Percentiles rank a stretch among this genome's conserved stretches.
Evolutionary conservation across 2,329 filamentous ascomycete species (phyloP).

Genomic region (Xylaria sp.): DNA sequence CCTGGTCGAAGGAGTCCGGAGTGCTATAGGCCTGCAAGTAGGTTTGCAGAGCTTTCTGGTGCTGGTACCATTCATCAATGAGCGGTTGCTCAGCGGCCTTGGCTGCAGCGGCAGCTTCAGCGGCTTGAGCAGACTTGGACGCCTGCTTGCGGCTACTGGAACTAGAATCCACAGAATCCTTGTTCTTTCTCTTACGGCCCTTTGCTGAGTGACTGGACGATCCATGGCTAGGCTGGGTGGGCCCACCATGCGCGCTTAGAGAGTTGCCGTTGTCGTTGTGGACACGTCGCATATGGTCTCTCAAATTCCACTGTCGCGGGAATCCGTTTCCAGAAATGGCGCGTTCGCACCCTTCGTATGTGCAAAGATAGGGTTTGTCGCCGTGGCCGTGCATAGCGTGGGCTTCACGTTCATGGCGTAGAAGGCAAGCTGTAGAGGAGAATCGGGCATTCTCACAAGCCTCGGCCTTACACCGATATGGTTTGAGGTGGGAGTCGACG

Average conservation of each 20-base stretch:
- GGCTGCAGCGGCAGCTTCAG: slow-evolving; percentile 43
- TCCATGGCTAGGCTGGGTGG: slow-evolving; percentile 48
- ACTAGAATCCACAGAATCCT: slow-evolving; percentile 51
- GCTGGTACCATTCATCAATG: slow-evolving; percentile 63
- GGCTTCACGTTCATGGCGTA: slow-evolving; percentile 93
- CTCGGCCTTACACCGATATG: slow-evolving; percentile 89
- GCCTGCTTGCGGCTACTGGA: slow-evolving; percentile 55
- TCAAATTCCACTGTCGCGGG: slow-evolving; percentile 91
- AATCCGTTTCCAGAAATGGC: slow-evolving; percentile 84
- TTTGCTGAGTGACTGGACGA: slow-evolving; percentile 47
- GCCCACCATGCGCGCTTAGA: slow-evolving; percentile 40
- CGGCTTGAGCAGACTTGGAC: slow-evolving; percentile 47
- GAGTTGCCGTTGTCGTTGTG: slow-evolving; percentile 67
- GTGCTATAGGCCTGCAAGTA: slow-evolving; percentile 58
- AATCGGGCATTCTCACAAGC: slow-evolving; percentile 86
- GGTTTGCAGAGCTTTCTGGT: slow-evolving; percentile 66
- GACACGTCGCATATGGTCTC: slow-evolving; percentile 96
- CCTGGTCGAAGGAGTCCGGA: slow-evolving; percentile 58
- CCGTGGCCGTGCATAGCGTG: slow-evolving; percentile 96
- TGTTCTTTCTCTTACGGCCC: slow-evolving; percentile 63
- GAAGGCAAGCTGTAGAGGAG: slow-evolving; percentile 91
- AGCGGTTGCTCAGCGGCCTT: slow-evolving; percentile 48
- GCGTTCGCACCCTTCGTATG: slow-evolving; percentile 85
- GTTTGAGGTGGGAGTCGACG: slow-evolving; percentile 94
- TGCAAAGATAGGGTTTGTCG: slow-evolving; percentile 89